Evolutionary conservation across 495 filamentous ascomycete genomes (phyloP).

Genomic region (Saxophila tyrrhenica): DNA sequence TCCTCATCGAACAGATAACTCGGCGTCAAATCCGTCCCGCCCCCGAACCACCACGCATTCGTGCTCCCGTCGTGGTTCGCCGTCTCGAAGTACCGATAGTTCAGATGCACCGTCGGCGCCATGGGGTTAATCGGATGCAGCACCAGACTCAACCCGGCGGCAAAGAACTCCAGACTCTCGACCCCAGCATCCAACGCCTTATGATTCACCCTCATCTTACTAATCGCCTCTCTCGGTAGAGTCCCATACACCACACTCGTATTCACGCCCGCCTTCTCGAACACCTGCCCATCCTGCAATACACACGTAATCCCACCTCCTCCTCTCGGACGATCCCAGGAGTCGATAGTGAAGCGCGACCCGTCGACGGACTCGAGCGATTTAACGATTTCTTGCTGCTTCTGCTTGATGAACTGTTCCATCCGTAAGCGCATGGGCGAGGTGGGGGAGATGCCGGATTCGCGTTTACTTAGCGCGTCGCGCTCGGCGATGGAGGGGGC

Average conservation of each 20-base stretch:
- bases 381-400: conserved; percentile 75
- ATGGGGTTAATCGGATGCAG: conserved; percentile 89
- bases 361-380: conserved; percentile 76
- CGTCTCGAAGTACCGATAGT: conserved; percentile 99
- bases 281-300: conserved; percentile 88
- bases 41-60: conserved; percentile 95
- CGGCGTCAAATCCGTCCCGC: conserved; percentile 87
- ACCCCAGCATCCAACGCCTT: conserved; percentile 72
- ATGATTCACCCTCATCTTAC: conserved; percentile 91
- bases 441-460: conserved; percentile 50
- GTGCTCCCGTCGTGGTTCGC: conserved; percentile 59
- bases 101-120: conserved; percentile 94
- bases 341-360: conserved; percentile 64
- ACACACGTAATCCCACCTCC: conserved; percentile 85
- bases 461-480: conserved; percentile 54
- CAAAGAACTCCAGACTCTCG: conserved; percentile 84
- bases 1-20: conserved; percentile 94
- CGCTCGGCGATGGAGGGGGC: conserved; percentile 61
- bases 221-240: conserved; percentile 74
- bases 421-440: conserved; percentile 97
- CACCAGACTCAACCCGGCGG: conserved; percentile 83
- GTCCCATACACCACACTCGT: conserved; percentile 90
- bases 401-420: conserved; percentile 87
- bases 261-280: conserved; percentile 96
- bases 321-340: conserved; percentile 77